Evolutionary conservation across 2,329 filamentous ascomycete species (phyloP), one percentile per base, ranked within the genome.

Genomic region (Alternaria ventricosa): DNA sequence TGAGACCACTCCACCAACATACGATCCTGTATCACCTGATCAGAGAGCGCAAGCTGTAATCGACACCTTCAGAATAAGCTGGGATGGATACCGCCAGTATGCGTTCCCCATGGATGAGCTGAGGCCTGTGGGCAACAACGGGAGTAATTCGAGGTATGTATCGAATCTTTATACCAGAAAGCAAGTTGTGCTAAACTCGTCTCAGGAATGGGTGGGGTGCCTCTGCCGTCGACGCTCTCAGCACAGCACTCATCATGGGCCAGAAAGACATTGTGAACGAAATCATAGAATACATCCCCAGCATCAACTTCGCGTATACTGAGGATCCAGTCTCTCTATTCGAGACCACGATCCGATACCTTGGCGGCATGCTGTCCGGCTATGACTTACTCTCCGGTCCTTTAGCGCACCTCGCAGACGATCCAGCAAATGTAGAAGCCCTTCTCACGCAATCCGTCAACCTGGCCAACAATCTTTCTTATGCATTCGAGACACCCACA

Each of bases 311-410:
- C 74, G 86, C 86, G 45, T 82, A 84, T 11, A 92, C 90, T 3
- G 11, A 63, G 0, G 66, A 65, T 2, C 80, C 84, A 10, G 88
- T 97, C 53, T 95, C 91, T 41, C 80, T 97, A 8, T 97, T 97
- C 73, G 94, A 97, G 80, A 96, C 93, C 0, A 97, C 92, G 0
- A 97, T 97, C 74, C 89, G 94, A 27, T 97, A 97, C 73, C 82
- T 97, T 1, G 94, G 88, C 10, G 94, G 93, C 15, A 84, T 97
- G 71, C 76, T 97, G 9, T 92, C 93, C 3, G 92, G 85, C 5
- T 90, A 92, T 71, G 91, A 93, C 75, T 84, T 97, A 53, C 82
- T 97, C 50, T 89, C 83, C 1, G 92, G 91, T 0, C 90, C 91
- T 1, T 83, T 89, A 18, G 81, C 84, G 15, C 68, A 84, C 30